phyloP scores from a whole-genome alignment of 2,329 filamentous ascomycete genomes.

The Aspergillus hiratsukae region DNA sequence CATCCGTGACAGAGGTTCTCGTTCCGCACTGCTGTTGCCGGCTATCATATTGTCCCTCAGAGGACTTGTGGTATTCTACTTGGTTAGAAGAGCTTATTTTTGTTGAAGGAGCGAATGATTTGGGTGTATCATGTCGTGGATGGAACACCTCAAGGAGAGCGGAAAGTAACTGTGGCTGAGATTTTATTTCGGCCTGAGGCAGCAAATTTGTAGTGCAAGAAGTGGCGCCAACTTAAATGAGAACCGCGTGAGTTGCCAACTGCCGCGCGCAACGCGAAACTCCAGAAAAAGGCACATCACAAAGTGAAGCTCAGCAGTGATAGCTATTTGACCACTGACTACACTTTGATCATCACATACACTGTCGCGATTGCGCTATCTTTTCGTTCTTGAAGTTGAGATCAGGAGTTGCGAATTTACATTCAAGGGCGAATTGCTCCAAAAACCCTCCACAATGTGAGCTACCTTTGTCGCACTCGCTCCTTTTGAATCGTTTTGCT shows the following conservation, averaged over 20 bases:
- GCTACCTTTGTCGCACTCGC: slow-evolving; percentile 6
- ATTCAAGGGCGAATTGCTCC: neutral
- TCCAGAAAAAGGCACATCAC: slow-evolving; percentile 12
- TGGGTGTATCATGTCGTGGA: neutral
- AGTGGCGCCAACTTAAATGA: neutral
- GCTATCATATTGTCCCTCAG: neutral
- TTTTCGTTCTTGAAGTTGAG: neutral
- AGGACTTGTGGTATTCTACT: neutral
- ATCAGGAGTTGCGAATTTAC: neutral
- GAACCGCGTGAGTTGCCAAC: neutral
- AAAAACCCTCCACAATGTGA: slow-evolving; percentile 34
- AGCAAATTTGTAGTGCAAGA: neutral
- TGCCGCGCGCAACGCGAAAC: slow-evolving; percentile 21
- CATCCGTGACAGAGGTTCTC: neutral
- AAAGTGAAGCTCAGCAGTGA: slow-evolving; percentile 9
- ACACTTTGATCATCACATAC: neutral
- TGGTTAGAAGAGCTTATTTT: neutral
- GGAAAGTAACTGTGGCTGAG: neutral
- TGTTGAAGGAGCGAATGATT: neutral
- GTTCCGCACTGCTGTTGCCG: neutral
- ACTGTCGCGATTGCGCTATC: neutral
- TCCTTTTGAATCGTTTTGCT: slow-evolving; percentile 4
- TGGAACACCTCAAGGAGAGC: neutral
- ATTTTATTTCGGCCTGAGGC: neutral
- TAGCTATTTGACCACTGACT: neutral